Conservation (phyloP, 768 basidiomycete genomes). For the Floccularia luteovirens region DNA sequence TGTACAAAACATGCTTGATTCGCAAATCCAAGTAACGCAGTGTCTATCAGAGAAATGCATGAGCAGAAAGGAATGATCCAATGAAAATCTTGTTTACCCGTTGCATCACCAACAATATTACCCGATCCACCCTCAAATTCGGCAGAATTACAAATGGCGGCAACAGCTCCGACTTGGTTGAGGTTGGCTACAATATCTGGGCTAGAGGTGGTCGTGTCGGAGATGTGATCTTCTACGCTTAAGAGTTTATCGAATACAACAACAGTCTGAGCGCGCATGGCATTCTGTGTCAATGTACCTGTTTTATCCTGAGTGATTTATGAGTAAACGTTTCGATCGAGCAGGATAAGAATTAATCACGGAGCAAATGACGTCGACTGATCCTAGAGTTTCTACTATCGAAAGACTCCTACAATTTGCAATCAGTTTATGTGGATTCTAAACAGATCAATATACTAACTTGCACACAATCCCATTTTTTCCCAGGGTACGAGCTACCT, state of each 20-base stretch:
- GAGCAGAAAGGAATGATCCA: background rate
- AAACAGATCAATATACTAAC: slow-evolving; percentile 6
- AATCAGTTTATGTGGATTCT: background rate
- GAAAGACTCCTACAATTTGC: slow-evolving; percentile 35
- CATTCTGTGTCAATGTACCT: slow-evolving; percentile 53
- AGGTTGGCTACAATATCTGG: slow-evolving; percentile 10
- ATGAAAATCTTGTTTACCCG: slow-evolving; percentile 21
- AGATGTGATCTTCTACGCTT: slow-evolving; percentile 15
- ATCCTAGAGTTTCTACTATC: slow-evolving; percentile 62
- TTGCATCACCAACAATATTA: slow-evolving; percentile 42
- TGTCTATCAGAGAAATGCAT: slow-evolving; percentile 22
- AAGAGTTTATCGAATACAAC: slow-evolving; percentile 27
- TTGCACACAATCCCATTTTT: slow-evolving; percentile 43
- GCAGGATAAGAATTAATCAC: slow-evolving; percentile 6
- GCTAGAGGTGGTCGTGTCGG: slow-evolving; percentile 4
- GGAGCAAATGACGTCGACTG: slow-evolving; percentile 43
- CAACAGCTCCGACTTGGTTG: slow-evolving; percentile 27
- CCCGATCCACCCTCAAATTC: slow-evolving; percentile 25
- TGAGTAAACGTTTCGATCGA: background rate
- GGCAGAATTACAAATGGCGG: slow-evolving; percentile 46
- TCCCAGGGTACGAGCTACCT: slow-evolving; percentile 25
- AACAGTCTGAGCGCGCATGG: slow-evolving; percentile 47
- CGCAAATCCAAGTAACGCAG: slow-evolving; percentile 46
- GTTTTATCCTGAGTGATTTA: slow-evolving; percentile 39
- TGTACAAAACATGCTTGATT: slow-evolving; percentile 22